A percentile compares a stretch with the other conserved stretches of the same genome.
Conservation (phyloP, 108 stramenopile species). For the Mayamaea pseudoterrestris region DNA sequence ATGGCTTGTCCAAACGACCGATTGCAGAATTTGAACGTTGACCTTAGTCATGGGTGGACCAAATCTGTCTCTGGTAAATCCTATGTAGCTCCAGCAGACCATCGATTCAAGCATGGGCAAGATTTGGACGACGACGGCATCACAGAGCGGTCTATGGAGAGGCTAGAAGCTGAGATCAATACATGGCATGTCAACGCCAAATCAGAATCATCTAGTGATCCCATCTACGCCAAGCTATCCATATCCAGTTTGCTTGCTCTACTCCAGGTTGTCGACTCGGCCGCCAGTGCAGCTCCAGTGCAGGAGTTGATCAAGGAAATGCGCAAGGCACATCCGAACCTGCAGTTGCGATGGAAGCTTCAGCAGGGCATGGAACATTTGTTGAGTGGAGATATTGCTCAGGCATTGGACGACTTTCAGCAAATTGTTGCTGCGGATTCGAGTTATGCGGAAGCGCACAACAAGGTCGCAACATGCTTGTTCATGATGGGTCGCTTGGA, state of each 20-base stretch:
- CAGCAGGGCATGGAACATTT: constrained; percentile 42
- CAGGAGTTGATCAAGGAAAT: constrained; percentile 59
- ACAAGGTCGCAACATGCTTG: constrained; percentile 46
- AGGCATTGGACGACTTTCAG: constrained; percentile 35
- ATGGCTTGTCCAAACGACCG: constrained; percentile 30
- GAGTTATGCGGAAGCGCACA: constrained; percentile 56
- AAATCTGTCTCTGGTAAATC: constrained; percentile 12
- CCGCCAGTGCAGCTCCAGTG: constrained; percentile 22
- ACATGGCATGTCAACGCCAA: background rate
- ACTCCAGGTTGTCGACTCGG: background rate
- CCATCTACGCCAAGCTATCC: background rate
- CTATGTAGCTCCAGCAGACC: constrained; percentile 26
- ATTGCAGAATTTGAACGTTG: constrained; percentile 27
- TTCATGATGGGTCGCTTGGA: constrained; percentile 52
- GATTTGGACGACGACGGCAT: constrained; percentile 30
- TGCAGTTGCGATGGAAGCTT: constrained; percentile 28
- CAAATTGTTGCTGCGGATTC: constrained; percentile 45
- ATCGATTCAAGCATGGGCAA: constrained; percentile 40
- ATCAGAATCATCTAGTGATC: background rate
- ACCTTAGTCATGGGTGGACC: constrained; percentile 47
- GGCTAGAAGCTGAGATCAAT: constrained; percentile 15
- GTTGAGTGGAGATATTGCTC: constrained; percentile 37
- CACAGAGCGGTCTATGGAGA: constrained; percentile 15
- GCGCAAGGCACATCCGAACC: constrained; percentile 42
- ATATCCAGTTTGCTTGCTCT: background rate